Conservation (phyloP, 768 basidiomycete genomes). For the Kwoniella heveanensis region DNA sequence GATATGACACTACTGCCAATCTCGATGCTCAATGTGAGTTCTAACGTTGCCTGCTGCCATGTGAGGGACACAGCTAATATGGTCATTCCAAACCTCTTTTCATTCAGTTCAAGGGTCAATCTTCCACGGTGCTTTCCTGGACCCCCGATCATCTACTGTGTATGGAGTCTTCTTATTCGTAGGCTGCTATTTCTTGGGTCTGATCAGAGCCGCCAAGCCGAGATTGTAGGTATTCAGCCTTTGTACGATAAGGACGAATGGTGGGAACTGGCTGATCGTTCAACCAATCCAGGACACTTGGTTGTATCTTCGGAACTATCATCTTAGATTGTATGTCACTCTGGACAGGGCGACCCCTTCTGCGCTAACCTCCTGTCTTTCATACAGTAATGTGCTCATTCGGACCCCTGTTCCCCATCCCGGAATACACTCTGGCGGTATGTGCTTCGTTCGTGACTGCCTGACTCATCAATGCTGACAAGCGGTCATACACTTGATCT, state of each 20-base stretch:
- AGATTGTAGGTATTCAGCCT: conserved; percentile 54
- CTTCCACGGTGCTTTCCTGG: conserved; percentile 63
- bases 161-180: conserved; percentile 62
- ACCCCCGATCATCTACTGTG: conserved; percentile 60
- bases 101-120: conserved; percentile 56
- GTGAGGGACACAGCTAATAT: not conserved
- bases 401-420: conserved; percentile 62
- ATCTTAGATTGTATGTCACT: conserved; percentile 54
- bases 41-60: conserved; percentile 28
- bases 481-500: conserved; percentile 21
- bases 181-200: conserved; percentile 59
- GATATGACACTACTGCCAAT: conserved; percentile 42
- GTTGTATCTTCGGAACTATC: conserved; percentile 61
- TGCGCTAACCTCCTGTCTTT: not conserved
- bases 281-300: conserved; percentile 57
- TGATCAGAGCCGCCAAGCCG: conserved; percentile 61
- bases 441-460: conserved; percentile 16
- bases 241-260: too few species aligned
- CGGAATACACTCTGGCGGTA: conserved; percentile 59
- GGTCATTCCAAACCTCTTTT: not conserved
- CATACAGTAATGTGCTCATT: conserved; percentile 54
- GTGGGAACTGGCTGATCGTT: too few species aligned
- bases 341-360: not conserved
- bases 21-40: conserved; percentile 47
- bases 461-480: not conserved